A percentile compares a stretch with the other conserved stretches of the same genome.
Conservation (phyloP, 192 early-diverging fungal genomes). For the Thamnidium elegans region DNA sequence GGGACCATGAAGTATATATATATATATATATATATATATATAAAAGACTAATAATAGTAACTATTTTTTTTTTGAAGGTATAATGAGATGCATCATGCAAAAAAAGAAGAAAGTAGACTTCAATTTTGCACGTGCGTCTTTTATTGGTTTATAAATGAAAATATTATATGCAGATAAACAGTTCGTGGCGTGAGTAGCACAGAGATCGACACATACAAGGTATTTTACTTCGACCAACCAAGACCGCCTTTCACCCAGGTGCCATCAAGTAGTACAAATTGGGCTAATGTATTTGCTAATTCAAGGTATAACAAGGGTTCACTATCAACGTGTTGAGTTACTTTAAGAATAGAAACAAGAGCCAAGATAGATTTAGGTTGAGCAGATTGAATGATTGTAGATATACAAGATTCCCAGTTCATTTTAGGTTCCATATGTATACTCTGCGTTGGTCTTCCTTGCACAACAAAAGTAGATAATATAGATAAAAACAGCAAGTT, state of each 20-base stretch:
- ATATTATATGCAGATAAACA: too few species aligned
- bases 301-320: conserved; percentile 10
- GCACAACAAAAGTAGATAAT: conserved; percentile 21
- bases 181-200: too few species aligned
- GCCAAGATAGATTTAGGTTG: conserved; percentile 18
- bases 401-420: conserved; percentile 12
- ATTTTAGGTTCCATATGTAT: background rate
- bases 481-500: conserved; percentile 14
- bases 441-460: conserved; percentile 8
- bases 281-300: conserved; percentile 8
- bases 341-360: conserved; percentile 3
- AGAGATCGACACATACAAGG: too few species aligned
- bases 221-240: conserved; percentile 2
- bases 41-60: too few species aligned
- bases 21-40: too few species aligned
- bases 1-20: too few species aligned
- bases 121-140: too few species aligned
- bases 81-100: too few species aligned
- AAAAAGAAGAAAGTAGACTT: too few species aligned
- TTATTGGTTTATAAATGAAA: too few species aligned
- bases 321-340: conserved; percentile 3
- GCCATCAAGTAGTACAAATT: conserved; percentile 12
- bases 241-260: conserved; percentile 12
- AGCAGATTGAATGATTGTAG: conserved; percentile 6
- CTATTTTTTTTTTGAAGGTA: too few species aligned